Evolutionary conservation across 2,329 filamentous ascomycete species (phyloP).

Genomic region (Westerdykella sp.): DNA sequence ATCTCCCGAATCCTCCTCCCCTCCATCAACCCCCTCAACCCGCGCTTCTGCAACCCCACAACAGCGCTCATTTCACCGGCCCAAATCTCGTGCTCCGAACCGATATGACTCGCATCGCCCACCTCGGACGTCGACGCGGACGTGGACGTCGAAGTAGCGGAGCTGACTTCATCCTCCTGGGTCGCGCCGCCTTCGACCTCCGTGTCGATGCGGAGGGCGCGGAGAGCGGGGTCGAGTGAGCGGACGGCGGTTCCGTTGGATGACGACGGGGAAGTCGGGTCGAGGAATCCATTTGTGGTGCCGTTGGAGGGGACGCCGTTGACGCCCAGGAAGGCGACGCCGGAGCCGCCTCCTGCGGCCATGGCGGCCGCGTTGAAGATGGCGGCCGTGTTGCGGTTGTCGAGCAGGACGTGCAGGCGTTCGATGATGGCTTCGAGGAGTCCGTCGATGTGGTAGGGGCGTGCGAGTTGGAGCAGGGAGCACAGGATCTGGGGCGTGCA

Average conservation of each 20-base stretch:
- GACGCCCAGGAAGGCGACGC: slow-evolving; percentile 56
- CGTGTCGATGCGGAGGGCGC: slow-evolving; percentile 47
- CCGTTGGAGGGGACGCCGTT: slow-evolving; percentile 26
- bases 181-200: slow-evolving; percentile 31
- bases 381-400: slow-evolving; percentile 88
- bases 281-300: slow-evolving; percentile 16
- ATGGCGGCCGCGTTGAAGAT: slow-evolving; percentile 98
- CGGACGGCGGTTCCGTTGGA: slow-evolving; percentile 11
- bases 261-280: slow-evolving; percentile 1
- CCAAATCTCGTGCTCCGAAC: slow-evolving; percentile 63
- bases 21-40: slow-evolving; percentile 89
- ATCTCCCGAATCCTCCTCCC: slow-evolving; percentile 74
- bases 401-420: slow-evolving; percentile 78
- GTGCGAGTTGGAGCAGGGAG: slow-evolving; percentile 85
- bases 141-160: slow-evolving; percentile 26
- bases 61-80: slow-evolving; percentile 75
- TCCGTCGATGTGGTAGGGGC: slow-evolving; percentile 89
- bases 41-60: slow-evolving; percentile 91
- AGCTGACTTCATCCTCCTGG: slow-evolving; percentile 33
- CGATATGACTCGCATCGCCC: slow-evolving; percentile 30
- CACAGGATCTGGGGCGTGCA: slow-evolving; percentile 95
- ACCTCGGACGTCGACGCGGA: slow-evolving; percentile 29
- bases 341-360: slow-evolving; percentile 88
- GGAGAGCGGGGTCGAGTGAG: slow-evolving; percentile 30
- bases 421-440: slow-evolving; percentile 89